Base-by-base conservation (phyloP, 2,329 filamentous ascomycete species). In the Allantophomopsis lycopodina region DNA sequence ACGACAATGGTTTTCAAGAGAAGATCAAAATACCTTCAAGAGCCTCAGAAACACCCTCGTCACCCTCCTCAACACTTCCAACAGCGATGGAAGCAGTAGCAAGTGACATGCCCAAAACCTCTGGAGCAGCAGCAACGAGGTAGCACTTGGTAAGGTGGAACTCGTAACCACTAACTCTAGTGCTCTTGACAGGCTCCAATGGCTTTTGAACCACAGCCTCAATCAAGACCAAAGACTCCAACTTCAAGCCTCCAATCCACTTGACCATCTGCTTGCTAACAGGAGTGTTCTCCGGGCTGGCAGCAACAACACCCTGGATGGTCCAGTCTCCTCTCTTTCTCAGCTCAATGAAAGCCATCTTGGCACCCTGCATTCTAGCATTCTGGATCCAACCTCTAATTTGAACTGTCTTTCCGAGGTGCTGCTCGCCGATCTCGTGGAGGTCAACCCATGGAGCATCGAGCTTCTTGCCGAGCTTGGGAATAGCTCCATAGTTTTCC, bases 231-330 rank as follows among this genome's bases (percentile, higher is more conserved):
- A 83, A 87, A 50, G 81, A 86, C 68, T 95, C 89, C 35, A 80
- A 69, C 54, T 76, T 81, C 49, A 94, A 63, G 34, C 66, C 71
- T 36, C 74, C 76, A 37, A 82, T 77, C 76, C 83, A 96, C 65
- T 96, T 96, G 57, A 95, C 84, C 89, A 96, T 96, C 61, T 84
- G 86, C 58, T 79, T 80, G 45, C 76, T 83, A 31, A 87, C 73
- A 6, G 63, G 62, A 37, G 64, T 71, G 30, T 69, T 76, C 52
- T 86, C 75, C 56, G 68, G 62, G 53, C 73, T 74, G 37, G 76
- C 80, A 14, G 72, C 70, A 13, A 86, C 66, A 31, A 95, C 80
- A 38, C 81, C 86, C 65, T 95, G 88, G 32, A 95, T 79, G 18
- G 79, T 81, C 68, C 82, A 79, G 53, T 78, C 72, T 43, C 72